Conservation (phyloP, 768 basidiomycete genomes). For the Phlebiopsis gigantea region DNA sequence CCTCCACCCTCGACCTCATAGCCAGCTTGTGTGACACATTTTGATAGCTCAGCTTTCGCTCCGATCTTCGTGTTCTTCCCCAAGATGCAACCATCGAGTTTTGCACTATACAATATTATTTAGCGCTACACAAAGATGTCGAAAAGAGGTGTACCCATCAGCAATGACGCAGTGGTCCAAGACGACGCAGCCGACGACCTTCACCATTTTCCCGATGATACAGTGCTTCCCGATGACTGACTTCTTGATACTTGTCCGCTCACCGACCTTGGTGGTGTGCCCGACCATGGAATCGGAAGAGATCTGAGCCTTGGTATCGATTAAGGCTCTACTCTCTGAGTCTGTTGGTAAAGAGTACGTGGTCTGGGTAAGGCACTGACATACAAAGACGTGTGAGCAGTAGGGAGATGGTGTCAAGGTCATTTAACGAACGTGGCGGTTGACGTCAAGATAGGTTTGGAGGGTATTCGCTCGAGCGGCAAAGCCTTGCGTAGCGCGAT, state of each 20-base stretch:
- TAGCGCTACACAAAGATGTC: constrained; percentile 3
- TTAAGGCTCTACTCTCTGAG: constrained; percentile 57
- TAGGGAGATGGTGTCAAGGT: neutral
- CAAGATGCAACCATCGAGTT: constrained; percentile 71
- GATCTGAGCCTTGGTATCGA: constrained; percentile 79
- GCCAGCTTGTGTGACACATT: constrained; percentile 72
- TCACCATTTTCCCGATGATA: constrained; percentile 61
- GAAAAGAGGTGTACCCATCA: constrained; percentile 61
- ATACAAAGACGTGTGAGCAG: neutral
- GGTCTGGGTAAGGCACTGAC: constrained; percentile 47
- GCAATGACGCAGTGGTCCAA: constrained; percentile 86
- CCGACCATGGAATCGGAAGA: constrained; percentile 80
- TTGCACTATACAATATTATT: constrained; percentile 44
- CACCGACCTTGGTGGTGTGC: constrained; percentile 75
- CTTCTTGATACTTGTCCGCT: constrained; percentile 70
- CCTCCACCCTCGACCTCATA: constrained; percentile 68
- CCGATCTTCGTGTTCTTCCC: constrained; percentile 74
- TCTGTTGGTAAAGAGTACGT: constrained; percentile 54
- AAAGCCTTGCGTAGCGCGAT: constrained; percentile 46
- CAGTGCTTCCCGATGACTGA: constrained; percentile 48
- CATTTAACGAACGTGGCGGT: constrained; percentile 55
- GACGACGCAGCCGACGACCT: constrained; percentile 75
- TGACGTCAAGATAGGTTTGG: constrained; percentile 72
- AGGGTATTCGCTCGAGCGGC: constrained; percentile 75
- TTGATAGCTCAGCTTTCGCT: constrained; percentile 57